phyloP scores from a whole-genome alignment of 495 filamentous ascomycete genomes.

The Penicillium egyptiacum region DNA sequence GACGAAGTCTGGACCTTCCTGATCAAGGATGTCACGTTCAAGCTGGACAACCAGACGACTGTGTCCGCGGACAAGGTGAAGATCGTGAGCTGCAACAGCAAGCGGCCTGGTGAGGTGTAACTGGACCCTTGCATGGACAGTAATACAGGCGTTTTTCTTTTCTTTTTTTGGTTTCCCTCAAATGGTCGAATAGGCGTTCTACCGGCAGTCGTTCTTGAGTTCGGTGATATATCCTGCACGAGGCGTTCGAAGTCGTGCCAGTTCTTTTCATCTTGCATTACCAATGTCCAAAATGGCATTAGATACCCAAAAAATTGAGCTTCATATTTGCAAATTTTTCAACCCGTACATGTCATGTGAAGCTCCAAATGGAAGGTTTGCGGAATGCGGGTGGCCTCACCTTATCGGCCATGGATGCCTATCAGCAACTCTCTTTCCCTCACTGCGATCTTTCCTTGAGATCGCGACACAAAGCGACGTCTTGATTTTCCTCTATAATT shows the following conservation, averaged over 20 bases:
- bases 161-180: conserved; percentile 6
- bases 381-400: conserved; percentile 26
- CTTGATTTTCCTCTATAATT: not conserved
- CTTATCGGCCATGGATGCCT: conserved; percentile 22
- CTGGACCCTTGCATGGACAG: not conserved
- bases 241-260: conserved; percentile 17
- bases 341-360: conserved; percentile 1
- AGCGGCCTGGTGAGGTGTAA: conserved; percentile 71
- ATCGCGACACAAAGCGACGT: not conserved
- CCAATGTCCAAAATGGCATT: conserved; percentile 15
- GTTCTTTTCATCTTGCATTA: conserved; percentile 14
- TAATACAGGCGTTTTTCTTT: conserved; percentile 22
- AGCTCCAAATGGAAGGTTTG: not conserved
- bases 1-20: conserved; percentile 99
- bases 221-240: conserved; percentile 8
- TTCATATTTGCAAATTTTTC: not conserved
- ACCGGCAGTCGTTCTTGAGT: conserved; percentile 17
- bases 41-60: conserved; percentile 75
- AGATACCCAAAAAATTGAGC: conserved; percentile 27
- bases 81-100: conserved; percentile 94
- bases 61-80: conserved; percentile 82
- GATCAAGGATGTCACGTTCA: conserved; percentile 97
- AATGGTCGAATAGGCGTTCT: conserved; percentile 24
- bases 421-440: conserved; percentile 12
- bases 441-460: not conserved